A percentile compares a stretch with the other conserved stretches of the same genome.
Conservation (phyloP, 2,329 filamentous ascomycete species). For the Drechslerella stenobrocha region DNA sequence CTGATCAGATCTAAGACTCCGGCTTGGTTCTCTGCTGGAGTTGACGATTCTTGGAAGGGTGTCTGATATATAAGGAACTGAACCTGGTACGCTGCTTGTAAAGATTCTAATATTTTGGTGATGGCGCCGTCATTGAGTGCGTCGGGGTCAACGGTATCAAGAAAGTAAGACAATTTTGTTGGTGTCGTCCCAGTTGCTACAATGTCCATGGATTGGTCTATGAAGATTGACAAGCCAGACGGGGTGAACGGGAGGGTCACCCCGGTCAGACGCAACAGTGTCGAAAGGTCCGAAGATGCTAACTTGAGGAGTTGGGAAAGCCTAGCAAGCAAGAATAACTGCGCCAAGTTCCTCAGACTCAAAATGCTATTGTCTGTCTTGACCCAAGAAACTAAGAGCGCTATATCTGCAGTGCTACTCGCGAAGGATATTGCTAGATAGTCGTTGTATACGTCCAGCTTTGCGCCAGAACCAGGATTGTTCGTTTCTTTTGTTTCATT, state of each 20-base stretch:
- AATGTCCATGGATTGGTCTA: slow-evolving; percentile 5
- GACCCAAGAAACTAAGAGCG: background rate
- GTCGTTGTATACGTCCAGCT: background rate
- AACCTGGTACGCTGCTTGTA: slow-evolving; percentile 1
- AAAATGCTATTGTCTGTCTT: background rate
- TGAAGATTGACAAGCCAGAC: background rate
- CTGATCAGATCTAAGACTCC: background rate
- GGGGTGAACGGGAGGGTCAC: background rate
- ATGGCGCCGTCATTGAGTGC: slow-evolving; percentile 3
- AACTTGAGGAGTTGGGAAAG: slow-evolving; percentile 2
- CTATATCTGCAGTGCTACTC: background rate
- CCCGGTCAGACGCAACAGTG: background rate
- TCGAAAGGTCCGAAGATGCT: background rate
- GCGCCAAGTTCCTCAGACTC: slow-evolving; percentile 4
- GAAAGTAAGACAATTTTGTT: slow-evolving; percentile 3
- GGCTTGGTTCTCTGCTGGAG: background rate
- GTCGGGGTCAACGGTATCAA: slow-evolving; percentile 5
- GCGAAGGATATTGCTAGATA: slow-evolving; percentile 1
- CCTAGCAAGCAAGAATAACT: background rate
- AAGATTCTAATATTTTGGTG: background rate
- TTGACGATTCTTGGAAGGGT: background rate
- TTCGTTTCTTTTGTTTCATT: slow-evolving; percentile 1
- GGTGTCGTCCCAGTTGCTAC: background rate
- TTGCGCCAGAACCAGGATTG: slow-evolving; percentile 1
- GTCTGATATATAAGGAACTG: background rate